A percentile compares a stretch with the other conserved stretches of the same genome.
Conservation (phyloP, 192 early-diverging fungal species). For the Paraglomus brasilianum region DNA sequence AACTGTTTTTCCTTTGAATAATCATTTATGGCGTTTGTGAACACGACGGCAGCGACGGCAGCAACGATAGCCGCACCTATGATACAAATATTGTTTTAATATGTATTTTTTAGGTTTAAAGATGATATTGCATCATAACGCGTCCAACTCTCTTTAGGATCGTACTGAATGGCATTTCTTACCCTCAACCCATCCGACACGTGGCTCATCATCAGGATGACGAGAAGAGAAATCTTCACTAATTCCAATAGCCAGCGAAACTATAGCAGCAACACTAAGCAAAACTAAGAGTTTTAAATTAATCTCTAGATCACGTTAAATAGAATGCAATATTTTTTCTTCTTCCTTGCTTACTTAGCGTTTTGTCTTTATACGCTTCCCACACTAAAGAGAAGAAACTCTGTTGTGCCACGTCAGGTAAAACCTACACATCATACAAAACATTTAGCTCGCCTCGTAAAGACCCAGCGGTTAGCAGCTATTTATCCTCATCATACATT, state of each 20-base stretch:
- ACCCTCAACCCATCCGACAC: conserved; percentile 73
- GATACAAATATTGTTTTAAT: conserved; percentile 32
- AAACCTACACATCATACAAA: conserved; percentile 32
- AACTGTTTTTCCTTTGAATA: conserved; percentile 89
- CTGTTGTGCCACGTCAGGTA: conserved; percentile 54
- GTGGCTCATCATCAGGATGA: conserved; percentile 65
- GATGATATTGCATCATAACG: too few species aligned
- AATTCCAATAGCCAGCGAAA: conserved; percentile 82
- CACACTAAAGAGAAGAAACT: conserved; percentile 57
- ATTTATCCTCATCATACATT: conserved; percentile 31
- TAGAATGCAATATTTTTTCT: neutral
- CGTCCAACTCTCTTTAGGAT: neutral
- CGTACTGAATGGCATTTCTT: conserved; percentile 6
- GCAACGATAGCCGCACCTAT: conserved; percentile 78
- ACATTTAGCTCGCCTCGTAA: conserved; percentile 20
- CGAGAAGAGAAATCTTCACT: conserved; percentile 73
- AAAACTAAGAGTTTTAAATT: conserved; percentile 58
- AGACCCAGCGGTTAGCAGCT: neutral
- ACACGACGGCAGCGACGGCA: conserved; percentile 83
- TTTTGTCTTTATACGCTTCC: conserved; percentile 69
- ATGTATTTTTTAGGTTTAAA: too few species aligned
- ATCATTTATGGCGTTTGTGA: conserved; percentile 90
- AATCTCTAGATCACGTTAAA: neutral
- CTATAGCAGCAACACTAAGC: conserved; percentile 79
- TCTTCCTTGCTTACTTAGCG: conserved; percentile 45